A percentile compares a stretch with the other conserved stretches of the same genome.
Conservation (phyloP, 495 filamentous ascomycete genomes). For the Evernia prunastri region DNA sequence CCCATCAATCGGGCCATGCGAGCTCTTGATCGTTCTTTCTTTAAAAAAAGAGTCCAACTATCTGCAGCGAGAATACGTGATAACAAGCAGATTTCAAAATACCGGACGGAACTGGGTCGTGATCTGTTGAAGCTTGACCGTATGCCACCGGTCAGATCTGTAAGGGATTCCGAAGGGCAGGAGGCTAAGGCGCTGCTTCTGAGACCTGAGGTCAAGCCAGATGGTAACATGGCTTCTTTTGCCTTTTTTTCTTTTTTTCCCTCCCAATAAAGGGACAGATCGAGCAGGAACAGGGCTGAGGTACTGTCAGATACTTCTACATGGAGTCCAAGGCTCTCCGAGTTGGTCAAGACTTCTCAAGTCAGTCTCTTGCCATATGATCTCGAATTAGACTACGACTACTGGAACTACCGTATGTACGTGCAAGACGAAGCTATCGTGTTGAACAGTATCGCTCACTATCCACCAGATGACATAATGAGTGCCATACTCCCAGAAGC, state of each 20-base stretch:
- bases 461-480: conserved; percentile 70
- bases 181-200: conserved; percentile 69
- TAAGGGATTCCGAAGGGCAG: conserved; percentile 37
- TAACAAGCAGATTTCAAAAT: conserved; percentile 58
- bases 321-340: conserved; percentile 62
- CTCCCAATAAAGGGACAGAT: not conserved
- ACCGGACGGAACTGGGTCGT: conserved; percentile 53
- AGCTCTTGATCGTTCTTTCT: conserved; percentile 74
- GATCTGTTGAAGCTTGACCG: conserved; percentile 59
- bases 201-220: conserved; percentile 56
- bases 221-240: conserved; percentile 47
- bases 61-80: conserved; percentile 75
- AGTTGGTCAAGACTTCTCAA: conserved; percentile 58
- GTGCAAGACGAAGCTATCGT: conserved; percentile 14
- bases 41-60: conserved; percentile 64
- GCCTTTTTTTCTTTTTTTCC: not conserved
- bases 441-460: conserved; percentile 7
- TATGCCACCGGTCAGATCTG: conserved; percentile 46
- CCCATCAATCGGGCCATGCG: conserved; percentile 76
- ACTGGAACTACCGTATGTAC: conserved; percentile 72
- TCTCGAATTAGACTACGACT: conserved; percentile 69
- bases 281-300: not conserved
- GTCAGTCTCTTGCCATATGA: conserved; percentile 66
- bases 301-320: conserved; percentile 56
- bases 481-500: conserved; percentile 64